Base-by-base conservation (phyloP, 306 rosid species). In the Delonix regia region DNA sequence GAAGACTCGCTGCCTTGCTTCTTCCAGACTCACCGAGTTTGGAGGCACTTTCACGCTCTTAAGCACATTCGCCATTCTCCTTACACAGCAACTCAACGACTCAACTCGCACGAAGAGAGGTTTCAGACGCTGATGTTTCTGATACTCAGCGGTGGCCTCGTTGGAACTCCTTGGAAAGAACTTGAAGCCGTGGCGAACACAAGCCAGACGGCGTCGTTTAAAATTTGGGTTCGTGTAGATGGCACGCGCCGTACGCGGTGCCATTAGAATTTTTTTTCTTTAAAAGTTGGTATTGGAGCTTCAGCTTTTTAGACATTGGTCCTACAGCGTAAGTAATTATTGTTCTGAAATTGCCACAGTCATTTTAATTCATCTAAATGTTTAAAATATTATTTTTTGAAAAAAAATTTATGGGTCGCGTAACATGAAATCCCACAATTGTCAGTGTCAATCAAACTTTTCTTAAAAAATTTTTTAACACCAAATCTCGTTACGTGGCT, bases 1-100 rank as follows among this genome's bases (percentile, higher is more conserved):
- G 88, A 95, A 91, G 1, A 95, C 93, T 21, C 90, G 85, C 4
- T 55, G 83, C 76, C 94, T 79, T n/a, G 99, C 99, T 62, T 95
- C 99, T 24, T 85, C 98, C 14, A 95, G 68, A 63, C 47, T 89
- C 61, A 76, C 93, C 2, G 99, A 95, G 87, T 92, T 91, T 18
- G 99, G 97, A 11, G 92, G 89, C 42, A 95, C 99, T 81, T 91
- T 95, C 86, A 89, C 84, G 78, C 41, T 74, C 42, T 90, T 85
- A 16, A 84, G 74, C 56, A 75, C 80, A 25, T 79, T 84, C 78
- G 97, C 78, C 98, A 92, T 94, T 63, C 45, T 12, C 16, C 73
- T 64, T 64, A 44, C 49, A 7, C 18, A 64, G 45, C 25, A 18
- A 34, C 44, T 52, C 76, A 4, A 55, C 78, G 6, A 7, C 13